These are phyloP conservation scores for Mixia osmundae DNA, from an alignment of 1,284 basidiomycete species.

Conservation along the genomic window DNA sequence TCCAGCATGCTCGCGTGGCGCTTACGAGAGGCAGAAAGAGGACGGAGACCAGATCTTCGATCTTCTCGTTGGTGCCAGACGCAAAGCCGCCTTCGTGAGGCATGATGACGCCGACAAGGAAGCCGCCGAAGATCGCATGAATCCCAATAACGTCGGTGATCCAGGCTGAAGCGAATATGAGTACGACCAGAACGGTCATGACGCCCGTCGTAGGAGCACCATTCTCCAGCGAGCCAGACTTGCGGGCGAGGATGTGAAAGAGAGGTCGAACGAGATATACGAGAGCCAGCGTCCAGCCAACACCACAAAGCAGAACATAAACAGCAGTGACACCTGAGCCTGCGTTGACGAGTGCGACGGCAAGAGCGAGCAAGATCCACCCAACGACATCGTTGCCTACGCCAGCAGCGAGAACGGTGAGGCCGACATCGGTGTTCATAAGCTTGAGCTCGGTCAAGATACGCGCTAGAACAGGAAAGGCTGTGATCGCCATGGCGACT, in stretches of 20 bases:
- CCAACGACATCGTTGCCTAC: slow-evolving; percentile 59
- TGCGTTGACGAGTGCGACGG: slow-evolving; percentile 72
- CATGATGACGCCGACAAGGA: slow-evolving; percentile 66
- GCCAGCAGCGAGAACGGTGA: slow-evolving; percentile 76
- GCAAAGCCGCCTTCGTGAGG: slow-evolving; percentile 66
- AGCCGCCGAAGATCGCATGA: slow-evolving; percentile 28
- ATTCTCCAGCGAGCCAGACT: slow-evolving; percentile 53
- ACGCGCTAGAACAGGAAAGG: slow-evolving; percentile 55
- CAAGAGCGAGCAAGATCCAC: slow-evolving; percentile 35
- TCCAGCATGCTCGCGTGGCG: background rate
- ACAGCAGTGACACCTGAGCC: slow-evolving; percentile 40
- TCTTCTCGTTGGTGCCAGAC: slow-evolving; percentile 36
- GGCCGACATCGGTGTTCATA: slow-evolving; percentile 75
- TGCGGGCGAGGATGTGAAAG: slow-evolving; percentile 31
- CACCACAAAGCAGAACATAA: slow-evolving; percentile 52
- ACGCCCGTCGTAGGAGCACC: slow-evolving; percentile 47
- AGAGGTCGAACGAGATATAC: slow-evolving; percentile 40
- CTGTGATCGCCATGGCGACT: slow-evolving; percentile 28
- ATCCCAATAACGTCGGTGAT: slow-evolving; percentile 70
- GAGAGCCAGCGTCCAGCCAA: slow-evolving; percentile 59
- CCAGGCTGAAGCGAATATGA: slow-evolving; percentile 56
- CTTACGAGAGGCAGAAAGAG: slow-evolving; percentile 42
- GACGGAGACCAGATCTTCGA: slow-evolving; percentile 43
- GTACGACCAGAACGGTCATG: slow-evolving; percentile 49
- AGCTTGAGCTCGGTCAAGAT: slow-evolving; percentile 48